A percentile compares a stretch with the other conserved stretches of the same genome.
phyloP scores from a whole-genome alignment of 306 rosid genomes.

The Vigna reflexopilosa region DNA sequence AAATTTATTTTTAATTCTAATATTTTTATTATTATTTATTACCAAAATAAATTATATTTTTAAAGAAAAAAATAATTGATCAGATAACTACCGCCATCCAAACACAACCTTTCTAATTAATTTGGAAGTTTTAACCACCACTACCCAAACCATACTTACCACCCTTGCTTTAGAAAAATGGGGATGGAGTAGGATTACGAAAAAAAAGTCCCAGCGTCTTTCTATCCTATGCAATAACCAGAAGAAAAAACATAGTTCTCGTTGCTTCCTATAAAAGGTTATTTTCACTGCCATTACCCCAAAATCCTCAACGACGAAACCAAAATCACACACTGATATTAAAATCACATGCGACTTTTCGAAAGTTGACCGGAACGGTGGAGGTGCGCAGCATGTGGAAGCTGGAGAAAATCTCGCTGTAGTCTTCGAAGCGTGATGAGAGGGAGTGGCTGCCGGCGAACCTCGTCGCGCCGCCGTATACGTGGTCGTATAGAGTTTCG shows the following conservation, averaged over 20 bases:
- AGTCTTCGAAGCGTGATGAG: constrained; percentile 90
- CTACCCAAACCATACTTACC: neutral
- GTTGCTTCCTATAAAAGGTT: constrained; percentile 2
- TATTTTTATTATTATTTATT: too few species aligned
- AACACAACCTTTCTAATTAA: too few species aligned
- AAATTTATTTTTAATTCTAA: too few species aligned
- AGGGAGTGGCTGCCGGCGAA: constrained; percentile 65
- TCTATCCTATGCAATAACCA: constrained; percentile 14
- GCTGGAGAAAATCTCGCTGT: constrained; percentile 84
- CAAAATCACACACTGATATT: constrained; percentile 15
- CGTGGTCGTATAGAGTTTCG: constrained; percentile 75
- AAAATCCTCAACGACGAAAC: constrained; percentile 40
- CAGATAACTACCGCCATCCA: too few species aligned
- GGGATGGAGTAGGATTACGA: neutral
- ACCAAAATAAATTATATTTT: too few species aligned
- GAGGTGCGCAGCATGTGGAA: constrained; percentile 79
- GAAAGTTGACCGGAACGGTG: constrained; percentile 80
- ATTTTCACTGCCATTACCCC: neutral
- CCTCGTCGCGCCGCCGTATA: constrained; percentile 83
- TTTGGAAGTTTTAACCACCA: too few species aligned
- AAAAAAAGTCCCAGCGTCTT: constrained; percentile 1
- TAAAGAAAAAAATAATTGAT: too few species aligned
- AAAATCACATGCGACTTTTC: constrained; percentile 56
- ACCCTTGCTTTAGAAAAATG: neutral
- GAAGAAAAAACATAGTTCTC: neutral